Evolutionary conservation across 2,329 filamentous ascomycete species (phyloP).

Genomic region (Ampelomyces quisqualis): DNA sequence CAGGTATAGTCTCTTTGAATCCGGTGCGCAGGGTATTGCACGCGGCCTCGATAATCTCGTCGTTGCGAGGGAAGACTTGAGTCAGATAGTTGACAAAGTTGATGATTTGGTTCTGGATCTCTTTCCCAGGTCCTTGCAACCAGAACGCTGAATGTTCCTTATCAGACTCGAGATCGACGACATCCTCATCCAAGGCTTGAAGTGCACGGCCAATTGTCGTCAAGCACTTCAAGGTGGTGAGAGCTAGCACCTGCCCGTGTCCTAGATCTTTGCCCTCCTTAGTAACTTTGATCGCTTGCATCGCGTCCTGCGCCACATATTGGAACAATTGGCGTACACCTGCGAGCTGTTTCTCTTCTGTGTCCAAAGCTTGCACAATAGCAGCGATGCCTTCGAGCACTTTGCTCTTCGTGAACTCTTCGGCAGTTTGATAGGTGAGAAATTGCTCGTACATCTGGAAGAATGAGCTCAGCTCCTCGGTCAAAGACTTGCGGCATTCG

Average conservation of each 20-base stretch:
- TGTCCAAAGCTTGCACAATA: constrained; percentile 70
- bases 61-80: constrained; percentile 58
- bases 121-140: constrained; percentile 51
- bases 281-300: constrained; percentile 33
- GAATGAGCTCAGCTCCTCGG: constrained; percentile 66
- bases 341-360: constrained; percentile 56
- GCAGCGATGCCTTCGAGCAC: constrained; percentile 73
- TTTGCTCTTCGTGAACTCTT: constrained; percentile 70
- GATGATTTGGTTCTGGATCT: constrained; percentile 55
- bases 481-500: constrained; percentile 70
- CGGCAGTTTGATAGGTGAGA: constrained; percentile 59
- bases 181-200: constrained; percentile 65
- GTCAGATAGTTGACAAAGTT: constrained; percentile 53
- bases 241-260: constrained; percentile 47
- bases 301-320: constrained; percentile 65
- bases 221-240: constrained; percentile 66
- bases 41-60: constrained; percentile 70
- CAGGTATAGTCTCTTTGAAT: constrained; percentile 71
- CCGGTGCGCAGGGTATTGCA: constrained; percentile 72
- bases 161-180: constrained; percentile 66
- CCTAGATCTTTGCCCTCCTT: constrained; percentile 41
- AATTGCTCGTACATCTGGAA: constrained; percentile 70
- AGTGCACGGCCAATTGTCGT: constrained; percentile 70
- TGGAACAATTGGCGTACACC: constrained; percentile 61
- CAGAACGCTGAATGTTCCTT: constrained; percentile 48